Evolutionary conservation across 1,139 yeast genomes (phyloP).

Genomic region (Dujonia santamariae): DNA sequence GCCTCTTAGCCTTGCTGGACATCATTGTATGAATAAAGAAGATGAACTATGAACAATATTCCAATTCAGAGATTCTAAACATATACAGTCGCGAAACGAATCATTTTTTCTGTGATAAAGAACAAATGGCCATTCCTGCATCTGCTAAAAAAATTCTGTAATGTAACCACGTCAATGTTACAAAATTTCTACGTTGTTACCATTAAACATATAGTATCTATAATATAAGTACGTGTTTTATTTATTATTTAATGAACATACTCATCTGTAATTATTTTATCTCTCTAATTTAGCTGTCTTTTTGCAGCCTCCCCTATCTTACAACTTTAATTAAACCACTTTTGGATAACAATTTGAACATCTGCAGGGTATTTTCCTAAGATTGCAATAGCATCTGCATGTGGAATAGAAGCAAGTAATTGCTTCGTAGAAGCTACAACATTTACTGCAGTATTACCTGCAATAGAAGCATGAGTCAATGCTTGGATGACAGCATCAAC

Average conservation of each 20-base stretch:
- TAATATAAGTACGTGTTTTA: too few species aligned
- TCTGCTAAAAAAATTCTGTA: too few species aligned
- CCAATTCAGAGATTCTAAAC: too few species aligned
- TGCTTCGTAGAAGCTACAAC: conserved; percentile 60
- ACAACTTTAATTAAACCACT: conserved; percentile 46
- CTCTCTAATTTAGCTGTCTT: neutral
- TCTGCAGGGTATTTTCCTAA: conserved; percentile 63
- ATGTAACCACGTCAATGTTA: too few species aligned
- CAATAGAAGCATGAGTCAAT: conserved; percentile 60
- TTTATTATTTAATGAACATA: too few species aligned
- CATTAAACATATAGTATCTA: too few species aligned
- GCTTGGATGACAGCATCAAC: conserved; percentile 80
- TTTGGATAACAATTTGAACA: conserved; percentile 58
- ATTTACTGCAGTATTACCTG: conserved; percentile 67
- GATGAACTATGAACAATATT: too few species aligned
- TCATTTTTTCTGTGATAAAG: too few species aligned
- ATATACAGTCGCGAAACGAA: too few species aligned
- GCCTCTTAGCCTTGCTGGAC: conserved; percentile 17
- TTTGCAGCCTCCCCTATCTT: neutral
- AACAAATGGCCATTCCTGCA: too few species aligned
- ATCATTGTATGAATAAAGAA: too few species aligned
- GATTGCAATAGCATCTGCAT: conserved; percentile 62
- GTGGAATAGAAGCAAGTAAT: conserved; percentile 47
- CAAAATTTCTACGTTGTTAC: too few species aligned
- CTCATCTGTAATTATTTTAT: neutral